Evolutionary conservation across 768 basidiomycete species (phyloP).

Genomic region (Panellus pusillus): DNA sequence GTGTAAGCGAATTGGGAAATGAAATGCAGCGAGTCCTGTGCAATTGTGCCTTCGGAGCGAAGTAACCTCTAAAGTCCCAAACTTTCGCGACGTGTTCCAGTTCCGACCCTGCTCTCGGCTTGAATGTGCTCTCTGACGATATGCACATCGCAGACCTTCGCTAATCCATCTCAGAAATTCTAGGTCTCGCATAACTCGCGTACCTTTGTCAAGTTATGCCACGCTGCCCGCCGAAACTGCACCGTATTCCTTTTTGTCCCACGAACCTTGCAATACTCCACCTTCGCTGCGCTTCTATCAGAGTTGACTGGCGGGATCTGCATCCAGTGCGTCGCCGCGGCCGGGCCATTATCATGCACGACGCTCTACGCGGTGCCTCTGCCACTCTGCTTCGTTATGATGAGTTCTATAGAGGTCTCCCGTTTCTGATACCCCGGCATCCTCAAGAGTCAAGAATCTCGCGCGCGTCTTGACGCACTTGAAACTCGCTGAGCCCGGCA

Average conservation of each 20-base stretch:
- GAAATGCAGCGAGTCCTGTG: too few species aligned
- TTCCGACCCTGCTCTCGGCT: too few species aligned
- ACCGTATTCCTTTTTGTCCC: conserved; percentile 26
- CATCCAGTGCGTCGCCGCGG: conserved; percentile 19
- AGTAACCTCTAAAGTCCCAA: too few species aligned
- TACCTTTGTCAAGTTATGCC: too few species aligned
- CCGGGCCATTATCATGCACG: conserved; percentile 24
- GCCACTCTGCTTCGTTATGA: conserved; percentile 17
- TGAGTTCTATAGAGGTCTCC: conserved; percentile 27
- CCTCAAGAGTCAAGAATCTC: conserved; percentile 29
- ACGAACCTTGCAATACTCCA: conserved; percentile 5
- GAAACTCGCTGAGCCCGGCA: conserved; percentile 26
- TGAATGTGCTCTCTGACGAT: too few species aligned
- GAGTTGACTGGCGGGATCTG: conserved; percentile 26
- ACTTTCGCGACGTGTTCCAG: too few species aligned
- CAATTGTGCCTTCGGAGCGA: too few species aligned
- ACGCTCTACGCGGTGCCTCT: conserved; percentile 4
- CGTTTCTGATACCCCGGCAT: conserved; percentile 27
- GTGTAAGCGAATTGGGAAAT: too few species aligned
- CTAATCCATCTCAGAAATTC: too few species aligned
- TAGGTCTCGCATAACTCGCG: too few species aligned
- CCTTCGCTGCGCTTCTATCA: conserved; percentile 26
- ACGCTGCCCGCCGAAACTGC: conserved; percentile 22
- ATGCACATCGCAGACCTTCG: too few species aligned
- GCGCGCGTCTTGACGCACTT: conserved; percentile 27